phyloP scores from a whole-genome alignment of 208 protist genomes.

The Trypanosoma avium region DNA sequence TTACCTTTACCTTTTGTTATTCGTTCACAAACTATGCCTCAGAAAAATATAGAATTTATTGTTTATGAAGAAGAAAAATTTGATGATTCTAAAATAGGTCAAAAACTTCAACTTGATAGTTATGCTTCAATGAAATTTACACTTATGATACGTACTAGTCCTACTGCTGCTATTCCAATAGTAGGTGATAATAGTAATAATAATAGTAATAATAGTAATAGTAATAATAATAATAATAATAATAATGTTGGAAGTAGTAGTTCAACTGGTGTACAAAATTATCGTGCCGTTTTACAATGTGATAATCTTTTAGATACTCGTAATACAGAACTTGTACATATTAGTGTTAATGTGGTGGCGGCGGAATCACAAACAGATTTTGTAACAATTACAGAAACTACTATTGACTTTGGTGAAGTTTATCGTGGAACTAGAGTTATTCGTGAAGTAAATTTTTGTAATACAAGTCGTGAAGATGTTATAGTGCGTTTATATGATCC shows the following conservation, averaged over 20 bases:
- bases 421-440: constrained; percentile 65
- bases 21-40: constrained; percentile 56
- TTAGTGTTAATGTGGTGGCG: constrained; percentile 61
- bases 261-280: constrained; percentile 28
- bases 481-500: constrained; percentile 43
- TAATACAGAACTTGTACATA: constrained; percentile 65
- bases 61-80: constrained; percentile 78
- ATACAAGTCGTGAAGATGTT: constrained; percentile 52
- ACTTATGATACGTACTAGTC: constrained; percentile 63
- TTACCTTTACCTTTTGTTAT: constrained; percentile 75
- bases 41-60: constrained; percentile 59
- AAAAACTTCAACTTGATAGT: constrained; percentile 55
- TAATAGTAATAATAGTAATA: background rate
- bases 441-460: constrained; percentile 40
- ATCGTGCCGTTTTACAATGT: constrained; percentile 71
- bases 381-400: constrained; percentile 47
- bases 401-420: constrained; percentile 78
- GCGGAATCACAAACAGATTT: constrained; percentile 66
- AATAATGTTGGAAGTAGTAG: constrained; percentile 24
- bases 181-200: background rate
- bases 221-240: constrained; percentile 1
- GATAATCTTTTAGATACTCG: constrained; percentile 76
- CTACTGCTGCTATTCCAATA: background rate
- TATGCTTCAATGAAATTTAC: constrained; percentile 78
- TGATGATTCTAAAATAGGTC: constrained; percentile 71